Evolutionary conservation across 139 green algal species (phyloP).

Genomic region (Chara braunii): DNA sequence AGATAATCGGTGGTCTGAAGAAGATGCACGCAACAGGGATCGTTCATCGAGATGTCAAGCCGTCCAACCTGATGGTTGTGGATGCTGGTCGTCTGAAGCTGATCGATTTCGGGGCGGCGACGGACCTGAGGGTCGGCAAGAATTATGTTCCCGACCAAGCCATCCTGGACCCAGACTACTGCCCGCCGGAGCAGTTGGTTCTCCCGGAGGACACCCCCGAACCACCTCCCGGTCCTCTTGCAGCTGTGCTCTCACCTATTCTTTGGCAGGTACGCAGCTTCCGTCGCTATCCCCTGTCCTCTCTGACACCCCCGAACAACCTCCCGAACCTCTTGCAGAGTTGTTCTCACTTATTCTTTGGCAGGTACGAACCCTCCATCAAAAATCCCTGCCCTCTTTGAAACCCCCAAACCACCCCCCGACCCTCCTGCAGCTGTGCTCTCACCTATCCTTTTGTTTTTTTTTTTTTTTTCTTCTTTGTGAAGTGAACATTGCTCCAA

Average conservation of each 20-base stretch:
- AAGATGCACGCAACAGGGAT: conserved; percentile 50
- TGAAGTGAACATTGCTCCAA: too few species aligned
- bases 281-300: too few species aligned
- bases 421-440: conserved; percentile 37
- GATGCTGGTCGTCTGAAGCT: conserved; percentile 42
- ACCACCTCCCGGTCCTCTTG: conserved; percentile 35
- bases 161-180: conserved; percentile 51
- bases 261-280: conserved; percentile 41
- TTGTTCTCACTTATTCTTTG: too few species aligned
- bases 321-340: too few species aligned
- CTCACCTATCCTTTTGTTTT: conserved; percentile 47
- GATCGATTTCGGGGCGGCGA: conserved; percentile 50
- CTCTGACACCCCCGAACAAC: too few species aligned
- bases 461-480: too few species aligned
- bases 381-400: too few species aligned
- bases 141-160: conserved; percentile 49
- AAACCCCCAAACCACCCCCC: conserved; percentile 38
- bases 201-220: conserved; percentile 42
- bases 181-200: conserved; percentile 49
- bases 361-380: too few species aligned
- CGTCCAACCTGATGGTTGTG: conserved; percentile 48
- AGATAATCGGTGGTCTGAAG: conserved; percentile 39
- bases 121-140: conserved; percentile 48
- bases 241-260: conserved; percentile 42
- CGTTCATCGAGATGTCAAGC: conserved; percentile 54